Evolutionary conservation across 23 red algal genomes (phyloP).

Genomic region (Gracilaria gracilis): DNA sequence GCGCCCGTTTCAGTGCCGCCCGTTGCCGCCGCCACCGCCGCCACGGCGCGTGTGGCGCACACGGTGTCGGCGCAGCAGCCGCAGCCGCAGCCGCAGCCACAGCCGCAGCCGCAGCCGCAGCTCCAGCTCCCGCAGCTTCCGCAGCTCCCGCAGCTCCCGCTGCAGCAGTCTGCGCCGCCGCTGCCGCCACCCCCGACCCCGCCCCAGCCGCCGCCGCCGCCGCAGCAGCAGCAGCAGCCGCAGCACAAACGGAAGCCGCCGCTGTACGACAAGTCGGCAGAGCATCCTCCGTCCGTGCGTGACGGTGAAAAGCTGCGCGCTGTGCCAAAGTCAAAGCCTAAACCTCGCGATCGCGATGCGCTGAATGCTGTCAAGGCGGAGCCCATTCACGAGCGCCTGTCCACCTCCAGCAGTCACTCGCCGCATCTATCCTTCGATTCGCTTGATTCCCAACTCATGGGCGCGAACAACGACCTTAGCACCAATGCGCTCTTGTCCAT

Average conservation of each 20-base stretch:
- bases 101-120: not conserved
- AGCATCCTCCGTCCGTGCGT: not conserved
- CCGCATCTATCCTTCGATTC: not conserved
- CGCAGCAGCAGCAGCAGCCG: not conserved
- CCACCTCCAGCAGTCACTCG: not conserved
- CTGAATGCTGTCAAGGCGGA: not conserved
- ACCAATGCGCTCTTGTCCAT: constrained; percentile 50
- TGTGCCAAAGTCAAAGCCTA: not conserved
- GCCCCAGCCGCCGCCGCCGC: constrained; percentile 18
- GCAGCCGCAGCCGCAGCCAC: not conserved
- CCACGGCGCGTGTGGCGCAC: not conserved
- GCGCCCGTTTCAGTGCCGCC: not conserved
- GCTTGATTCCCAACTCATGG: constrained; percentile 3
- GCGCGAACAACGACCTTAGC: constrained; percentile 28
- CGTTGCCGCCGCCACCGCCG: not conserved
- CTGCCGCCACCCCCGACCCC: too few species aligned
- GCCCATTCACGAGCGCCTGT: not conserved
- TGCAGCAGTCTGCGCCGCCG: not conserved
- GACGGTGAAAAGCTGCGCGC: not conserved
- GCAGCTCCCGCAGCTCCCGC: not conserved
- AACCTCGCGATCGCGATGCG: not conserved
- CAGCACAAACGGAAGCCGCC: constrained; percentile 1
- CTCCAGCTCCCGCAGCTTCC: not conserved
- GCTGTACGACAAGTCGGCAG: not conserved
- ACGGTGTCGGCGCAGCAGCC: not conserved